Base-by-base conservation (phyloP, 1,284 basidiomycete species). In the Afroboletus lepidellus region DNA sequence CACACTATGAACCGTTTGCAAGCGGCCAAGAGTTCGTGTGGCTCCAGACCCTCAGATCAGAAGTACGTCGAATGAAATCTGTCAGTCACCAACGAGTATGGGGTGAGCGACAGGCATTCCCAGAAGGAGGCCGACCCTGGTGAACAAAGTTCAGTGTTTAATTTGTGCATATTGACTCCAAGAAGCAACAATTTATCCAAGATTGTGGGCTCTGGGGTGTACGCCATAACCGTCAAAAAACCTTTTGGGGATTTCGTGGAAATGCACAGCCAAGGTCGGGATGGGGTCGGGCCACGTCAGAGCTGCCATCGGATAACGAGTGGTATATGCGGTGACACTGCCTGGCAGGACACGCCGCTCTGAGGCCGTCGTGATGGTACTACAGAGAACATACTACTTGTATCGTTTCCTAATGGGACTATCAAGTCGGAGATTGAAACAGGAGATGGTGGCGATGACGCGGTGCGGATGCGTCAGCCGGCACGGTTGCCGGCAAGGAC, bases 391-490 rank as follows among this genome's bases (percentile, higher is more conserved):
- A n/a, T n/a, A n/a, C n/a, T n/a, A n/a, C n/a, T n/a, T n/a, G n/a
- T n/a, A 39, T 39, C 4, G 9, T 27, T 47, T 33, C 56, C 43
- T 23, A 30, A 37, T 27, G 38, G 23, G 36, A 8, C 1, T 21
- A 34, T 23, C 0, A 2, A 5, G 8, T 30, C 45, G 50, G 57
- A 43, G 41, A 21, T 29, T 50, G 23, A 55, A 52, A 41, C 20
- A n/a, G 20, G 29, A 27, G 25, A 37, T 20, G 7, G 50, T 57
- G 57, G 50, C 59, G 30, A 45, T 64, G 48, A 59, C 32, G 20
- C 25, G 18, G 42, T n/a, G 34, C 0, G 13, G 41, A 51, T 61
- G 55, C 18, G 60, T 66, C 60, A 65, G 60, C 59, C 42, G 59
- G 48, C 50, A 54, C 23, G 15, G 20, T 23, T 1, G 15, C 34